These are phyloP conservation scores for Backusella macrospora DNA, from an alignment of 192 early-diverging fungal genomes.

Conservation along the genomic window DNA sequence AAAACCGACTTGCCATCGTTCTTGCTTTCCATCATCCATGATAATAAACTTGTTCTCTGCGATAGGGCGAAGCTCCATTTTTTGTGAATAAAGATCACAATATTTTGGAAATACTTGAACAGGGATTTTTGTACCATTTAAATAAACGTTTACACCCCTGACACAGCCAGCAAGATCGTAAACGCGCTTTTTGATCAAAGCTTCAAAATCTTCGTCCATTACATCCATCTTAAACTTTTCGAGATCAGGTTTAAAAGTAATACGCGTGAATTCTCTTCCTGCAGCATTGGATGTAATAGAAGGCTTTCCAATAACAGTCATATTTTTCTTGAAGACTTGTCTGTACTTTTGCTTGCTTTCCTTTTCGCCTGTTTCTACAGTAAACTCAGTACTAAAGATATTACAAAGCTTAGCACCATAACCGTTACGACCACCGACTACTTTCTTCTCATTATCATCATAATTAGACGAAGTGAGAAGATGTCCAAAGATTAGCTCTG, in stretches of 20 bases:
- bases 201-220: constrained; percentile 86
- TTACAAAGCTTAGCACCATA: constrained; percentile 95
- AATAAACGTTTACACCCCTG: constrained; percentile 79
- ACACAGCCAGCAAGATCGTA: constrained; percentile 93
- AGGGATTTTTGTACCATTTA: constrained; percentile 83
- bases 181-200: constrained; percentile 88
- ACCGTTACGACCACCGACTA: constrained; percentile 96
- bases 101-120: constrained; percentile 93
- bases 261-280: constrained; percentile 84
- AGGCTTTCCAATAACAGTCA: constrained; percentile 77
- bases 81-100: constrained; percentile 70
- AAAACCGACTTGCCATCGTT: constrained; percentile 94
- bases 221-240: constrained; percentile 84
- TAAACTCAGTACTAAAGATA: constrained; percentile 94
- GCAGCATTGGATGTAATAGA: constrained; percentile 67
- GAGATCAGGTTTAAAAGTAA: constrained; percentile 95
- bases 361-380: constrained; percentile 88
- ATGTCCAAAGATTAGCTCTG: constrained; percentile 97
- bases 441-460: constrained; percentile 92
- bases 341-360: constrained; percentile 70
- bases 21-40: constrained; percentile 72
- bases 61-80: constrained; percentile 31
- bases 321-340: constrained; percentile 91
- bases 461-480: constrained; percentile 97
- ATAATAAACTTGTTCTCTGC: constrained; percentile 55